phyloP scores from a whole-genome alignment of 73 alveolate species.

The Blepharisma stoltei region DNA sequence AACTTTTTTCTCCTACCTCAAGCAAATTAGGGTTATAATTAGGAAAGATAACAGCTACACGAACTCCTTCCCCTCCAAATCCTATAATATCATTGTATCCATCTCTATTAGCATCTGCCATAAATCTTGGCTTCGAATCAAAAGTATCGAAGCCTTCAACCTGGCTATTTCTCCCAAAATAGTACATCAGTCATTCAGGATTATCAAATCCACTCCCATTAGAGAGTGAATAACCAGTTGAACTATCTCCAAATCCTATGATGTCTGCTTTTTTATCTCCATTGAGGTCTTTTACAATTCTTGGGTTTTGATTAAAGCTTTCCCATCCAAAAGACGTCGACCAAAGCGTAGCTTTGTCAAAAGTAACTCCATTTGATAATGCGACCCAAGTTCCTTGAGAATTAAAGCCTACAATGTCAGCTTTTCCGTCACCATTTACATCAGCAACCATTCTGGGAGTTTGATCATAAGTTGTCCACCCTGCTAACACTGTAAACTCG shows the following conservation, averaged over 20 bases:
- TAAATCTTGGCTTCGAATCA: too few relatives aligned
- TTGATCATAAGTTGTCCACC: neutral
- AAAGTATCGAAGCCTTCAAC: too few relatives aligned
- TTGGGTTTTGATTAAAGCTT: neutral
- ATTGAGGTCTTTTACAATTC: neutral
- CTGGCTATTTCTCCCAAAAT: too few relatives aligned
- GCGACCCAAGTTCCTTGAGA: neutral
- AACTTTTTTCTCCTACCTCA: too few relatives aligned
- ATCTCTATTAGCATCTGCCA: too few relatives aligned
- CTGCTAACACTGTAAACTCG: neutral
- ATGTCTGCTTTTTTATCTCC: neutral
- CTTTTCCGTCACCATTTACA: slow-evolving; percentile 12
- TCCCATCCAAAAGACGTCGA: too few relatives aligned
- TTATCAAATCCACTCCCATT: neutral
- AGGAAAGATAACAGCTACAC: too few relatives aligned
- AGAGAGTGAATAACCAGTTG: neutral
- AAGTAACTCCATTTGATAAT: neutral
- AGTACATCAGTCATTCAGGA: too few relatives aligned
- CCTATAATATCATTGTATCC: too few relatives aligned
- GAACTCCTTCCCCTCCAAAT: too few relatives aligned
- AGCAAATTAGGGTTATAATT: too few relatives aligned
- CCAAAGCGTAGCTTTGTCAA: neutral
- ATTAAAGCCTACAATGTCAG: neutral
- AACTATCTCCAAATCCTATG: neutral
- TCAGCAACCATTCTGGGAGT: neutral